Conservation (phyloP, 352 stramenopile genomes). For the Pythium periplocum region DNA sequence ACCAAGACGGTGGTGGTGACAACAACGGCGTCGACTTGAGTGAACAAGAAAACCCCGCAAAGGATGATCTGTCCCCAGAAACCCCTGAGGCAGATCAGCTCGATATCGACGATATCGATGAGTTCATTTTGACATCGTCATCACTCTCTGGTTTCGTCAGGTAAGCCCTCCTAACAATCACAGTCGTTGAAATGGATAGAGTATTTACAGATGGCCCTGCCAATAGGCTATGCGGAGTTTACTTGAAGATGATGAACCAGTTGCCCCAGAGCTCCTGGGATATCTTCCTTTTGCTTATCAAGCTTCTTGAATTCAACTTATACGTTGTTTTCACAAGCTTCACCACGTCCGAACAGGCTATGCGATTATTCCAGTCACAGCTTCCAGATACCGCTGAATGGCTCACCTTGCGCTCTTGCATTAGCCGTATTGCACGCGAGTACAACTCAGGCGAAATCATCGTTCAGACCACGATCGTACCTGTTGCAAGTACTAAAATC, state of each 20-base stretch:
- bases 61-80: slow-evolving; percentile 1
- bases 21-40: slow-evolving; percentile 6
- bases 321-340: slow-evolving; percentile 77
- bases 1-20: background rate
- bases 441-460: slow-evolving; percentile 16
- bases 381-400: slow-evolving; percentile 9
- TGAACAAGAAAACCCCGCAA: slow-evolving; percentile 2
- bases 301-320: slow-evolving; percentile 75
- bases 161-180: slow-evolving; percentile 20
- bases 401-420: slow-evolving; percentile 6
- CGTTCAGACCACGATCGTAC: slow-evolving; percentile 9
- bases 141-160: slow-evolving; percentile 65
- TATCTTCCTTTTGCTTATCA: slow-evolving; percentile 62
- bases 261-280: slow-evolving; percentile 69
- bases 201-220: background rate
- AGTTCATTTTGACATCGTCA: slow-evolving; percentile 72
- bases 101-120: slow-evolving; percentile 21
- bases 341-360: slow-evolving; percentile 32
- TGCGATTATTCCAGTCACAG: slow-evolving; percentile 36
- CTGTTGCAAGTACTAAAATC: slow-evolving; percentile 16
- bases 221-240: slow-evolving; percentile 67
- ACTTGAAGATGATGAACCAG: slow-evolving; percentile 87
- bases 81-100: slow-evolving; percentile 5
- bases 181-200: too few relatives aligned
- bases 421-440: slow-evolving; percentile 7